A percentile compares a stretch with the other conserved stretches of the same genome.
Conservation (phyloP, 2,329 filamentous ascomycete species). For the Hypoxylon sp. region DNA sequence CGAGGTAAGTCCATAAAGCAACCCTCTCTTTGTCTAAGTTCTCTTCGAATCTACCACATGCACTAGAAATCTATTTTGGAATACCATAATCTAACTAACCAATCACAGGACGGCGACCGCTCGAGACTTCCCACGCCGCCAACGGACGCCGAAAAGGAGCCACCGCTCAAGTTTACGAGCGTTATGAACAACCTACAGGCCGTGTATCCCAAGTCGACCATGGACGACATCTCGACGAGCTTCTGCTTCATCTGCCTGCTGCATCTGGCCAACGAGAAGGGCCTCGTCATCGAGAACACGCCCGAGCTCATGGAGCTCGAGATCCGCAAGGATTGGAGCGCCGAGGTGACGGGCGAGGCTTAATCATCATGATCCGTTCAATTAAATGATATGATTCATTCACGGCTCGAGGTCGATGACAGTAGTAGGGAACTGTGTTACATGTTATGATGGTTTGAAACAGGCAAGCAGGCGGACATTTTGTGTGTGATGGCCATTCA, state of each 20-base stretch:
- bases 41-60: neutral
- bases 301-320: constrained; percentile 71
- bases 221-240: constrained; percentile 95
- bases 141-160: constrained; percentile 57
- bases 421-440: neutral
- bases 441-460: constrained; percentile 22
- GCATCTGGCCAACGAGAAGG: constrained; percentile 94
- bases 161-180: constrained; percentile 83
- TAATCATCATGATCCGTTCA: constrained; percentile 6
- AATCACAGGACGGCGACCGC: constrained; percentile 48
- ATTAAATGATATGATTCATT: no score
- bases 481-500: constrained; percentile 25
- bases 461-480: constrained; percentile 22
- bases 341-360: constrained; percentile 64
- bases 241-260: constrained; percentile 94
- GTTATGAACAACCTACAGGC: constrained; percentile 91
- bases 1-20: constrained; percentile 60
- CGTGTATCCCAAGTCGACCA: constrained; percentile 87
- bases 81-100: constrained; percentile 19
- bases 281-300: constrained; percentile 79
- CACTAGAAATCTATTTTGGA: no score
- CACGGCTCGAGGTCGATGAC: neutral
- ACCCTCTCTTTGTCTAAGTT: neutral
- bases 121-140: constrained; percentile 53
- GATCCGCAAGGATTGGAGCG: constrained; percentile 74